Evolutionary conservation across 2,329 filamentous ascomycete genomes (phyloP).

Genomic region (Epichloe baconii): DNA sequence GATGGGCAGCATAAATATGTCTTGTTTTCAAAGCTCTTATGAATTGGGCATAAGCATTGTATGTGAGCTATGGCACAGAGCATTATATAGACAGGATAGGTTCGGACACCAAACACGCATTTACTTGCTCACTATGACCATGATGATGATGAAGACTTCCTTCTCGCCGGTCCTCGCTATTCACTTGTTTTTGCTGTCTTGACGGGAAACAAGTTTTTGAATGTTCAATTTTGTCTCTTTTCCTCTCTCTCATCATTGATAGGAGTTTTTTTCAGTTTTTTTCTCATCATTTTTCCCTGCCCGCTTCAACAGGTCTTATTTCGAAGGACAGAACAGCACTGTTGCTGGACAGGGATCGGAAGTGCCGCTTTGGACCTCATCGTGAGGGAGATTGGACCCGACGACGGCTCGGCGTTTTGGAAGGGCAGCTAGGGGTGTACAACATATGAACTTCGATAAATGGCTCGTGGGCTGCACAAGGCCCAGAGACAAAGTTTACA

Average conservation of each 20-base stretch:
- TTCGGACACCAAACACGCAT: background rate
- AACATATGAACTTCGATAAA: background rate
- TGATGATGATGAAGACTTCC: background rate
- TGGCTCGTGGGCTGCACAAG: too few species aligned
- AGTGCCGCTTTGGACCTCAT: too few species aligned
- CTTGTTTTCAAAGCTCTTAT: slow-evolving; percentile 4
- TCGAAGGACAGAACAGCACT: too few species aligned
- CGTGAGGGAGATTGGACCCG: background rate
- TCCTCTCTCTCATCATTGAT: background rate
- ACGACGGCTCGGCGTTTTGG: background rate
- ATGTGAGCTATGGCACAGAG: background rate
- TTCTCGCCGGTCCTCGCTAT: background rate
- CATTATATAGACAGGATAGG: slow-evolving; percentile 4
- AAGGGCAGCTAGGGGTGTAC: background rate
- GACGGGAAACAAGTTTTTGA: background rate
- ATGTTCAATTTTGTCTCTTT: background rate
- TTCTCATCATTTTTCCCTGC: too few species aligned
- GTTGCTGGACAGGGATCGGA: too few species aligned
- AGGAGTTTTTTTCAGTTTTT: too few species aligned
- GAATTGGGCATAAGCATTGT: background rate
- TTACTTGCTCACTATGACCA: background rate
- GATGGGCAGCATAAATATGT: slow-evolving; percentile 3
- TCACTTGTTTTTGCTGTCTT: background rate
- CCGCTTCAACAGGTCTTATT: too few species aligned
- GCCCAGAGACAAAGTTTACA: too few species aligned